Percentiles rank a stretch among this genome's conserved stretches.
Conservation (phyloP, 768 basidiomycete genomes). For the Tubosaeta brunneosetosa region DNA sequence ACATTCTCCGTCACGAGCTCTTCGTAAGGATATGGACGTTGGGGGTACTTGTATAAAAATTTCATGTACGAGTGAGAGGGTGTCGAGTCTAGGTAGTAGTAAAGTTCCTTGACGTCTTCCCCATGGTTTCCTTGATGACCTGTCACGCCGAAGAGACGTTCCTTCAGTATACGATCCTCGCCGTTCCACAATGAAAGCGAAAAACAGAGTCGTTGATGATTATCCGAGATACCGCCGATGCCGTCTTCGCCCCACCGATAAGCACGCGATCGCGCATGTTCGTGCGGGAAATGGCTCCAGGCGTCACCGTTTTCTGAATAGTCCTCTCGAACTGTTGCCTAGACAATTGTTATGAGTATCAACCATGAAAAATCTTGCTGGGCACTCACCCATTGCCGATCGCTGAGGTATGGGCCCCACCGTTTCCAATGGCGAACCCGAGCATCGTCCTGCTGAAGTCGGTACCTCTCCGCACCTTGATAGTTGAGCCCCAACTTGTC, state of each 20-base stretch:
- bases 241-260: constrained; percentile 99
- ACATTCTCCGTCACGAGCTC: constrained; percentile 83
- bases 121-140: constrained; percentile 98
- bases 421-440: constrained; percentile 93
- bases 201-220: constrained; percentile 92
- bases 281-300: constrained; percentile 94
- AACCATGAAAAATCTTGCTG: background rate
- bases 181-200: constrained; percentile 93
- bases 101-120: constrained; percentile 98
- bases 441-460: constrained; percentile 77
- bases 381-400: constrained; percentile 88
- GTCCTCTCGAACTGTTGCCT: constrained; percentile 98
- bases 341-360: constrained; percentile 12
- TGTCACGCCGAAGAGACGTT: constrained; percentile 93
- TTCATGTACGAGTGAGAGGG: constrained; percentile 99
- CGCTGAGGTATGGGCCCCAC: constrained; percentile 97
- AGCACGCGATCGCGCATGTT: constrained; percentile 86
- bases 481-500: constrained; percentile 66
- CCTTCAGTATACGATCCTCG: constrained; percentile 90
- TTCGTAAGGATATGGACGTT: constrained; percentile 89
- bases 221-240: constrained; percentile 95
- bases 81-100: constrained; percentile 97
- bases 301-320: constrained; percentile 96
- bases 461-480: constrained; percentile 75
- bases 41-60: constrained; percentile 98